Evolutionary conservation across 345 rosid species (phyloP).

Genomic region (Eucalyptus erythrocorys): DNA sequence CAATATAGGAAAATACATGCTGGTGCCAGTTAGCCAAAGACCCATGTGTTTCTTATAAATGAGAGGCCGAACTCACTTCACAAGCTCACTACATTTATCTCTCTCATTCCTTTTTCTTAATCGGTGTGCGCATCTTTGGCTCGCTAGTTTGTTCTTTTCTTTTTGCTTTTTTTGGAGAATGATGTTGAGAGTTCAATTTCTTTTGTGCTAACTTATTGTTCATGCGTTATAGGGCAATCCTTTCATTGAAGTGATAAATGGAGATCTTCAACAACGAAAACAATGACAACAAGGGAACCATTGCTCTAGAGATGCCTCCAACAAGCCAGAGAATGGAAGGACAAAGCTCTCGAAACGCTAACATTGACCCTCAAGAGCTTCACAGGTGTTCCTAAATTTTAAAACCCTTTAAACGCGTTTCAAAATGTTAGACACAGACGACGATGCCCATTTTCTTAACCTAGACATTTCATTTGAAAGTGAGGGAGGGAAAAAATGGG

Average conservation of each 20-base stretch:
- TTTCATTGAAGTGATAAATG: neutral
- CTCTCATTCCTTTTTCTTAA: neutral
- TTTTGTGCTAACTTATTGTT: neutral
- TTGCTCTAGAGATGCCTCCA: neutral
- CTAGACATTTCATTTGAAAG: neutral
- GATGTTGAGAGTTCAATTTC: neutral
- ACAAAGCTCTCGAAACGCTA: neutral
- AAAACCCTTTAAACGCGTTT: neutral
- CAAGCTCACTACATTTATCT: neutral
- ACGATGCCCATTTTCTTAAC: neutral
- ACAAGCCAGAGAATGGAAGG: slow-evolving; percentile 9
- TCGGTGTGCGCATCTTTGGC: neutral
- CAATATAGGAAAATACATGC: neutral
- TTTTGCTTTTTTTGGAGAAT: neutral
- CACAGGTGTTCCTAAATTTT: neutral
- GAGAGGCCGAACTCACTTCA: neutral
- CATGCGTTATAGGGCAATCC: neutral
- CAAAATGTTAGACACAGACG: neutral
- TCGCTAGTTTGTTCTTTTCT: neutral
- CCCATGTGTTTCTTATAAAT: neutral
- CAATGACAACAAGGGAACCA: neutral
- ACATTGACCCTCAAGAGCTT: neutral
- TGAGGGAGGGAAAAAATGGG: neutral
- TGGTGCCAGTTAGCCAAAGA: neutral
- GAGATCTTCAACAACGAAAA: neutral